Percentiles rank a stretch among this genome's conserved stretches.
These are phyloP conservation scores for Saitozyma podzolica DNA, from an alignment of 768 basidiomycete species.

Conservation along the genomic window DNA sequence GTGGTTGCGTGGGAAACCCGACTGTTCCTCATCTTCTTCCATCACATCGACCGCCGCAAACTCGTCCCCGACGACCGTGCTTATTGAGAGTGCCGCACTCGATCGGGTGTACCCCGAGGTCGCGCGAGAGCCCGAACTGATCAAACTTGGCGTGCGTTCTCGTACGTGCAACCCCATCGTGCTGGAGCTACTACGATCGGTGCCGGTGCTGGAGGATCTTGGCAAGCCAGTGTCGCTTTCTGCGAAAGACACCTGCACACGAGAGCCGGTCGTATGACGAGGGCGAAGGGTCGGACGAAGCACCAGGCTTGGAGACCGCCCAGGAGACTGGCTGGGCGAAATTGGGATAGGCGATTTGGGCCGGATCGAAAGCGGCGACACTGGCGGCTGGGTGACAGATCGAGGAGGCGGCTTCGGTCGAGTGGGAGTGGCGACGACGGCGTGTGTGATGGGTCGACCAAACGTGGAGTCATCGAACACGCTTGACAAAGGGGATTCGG, in stretches of 20 bases:
- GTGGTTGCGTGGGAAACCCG: not conserved
- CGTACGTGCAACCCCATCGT: conserved; percentile 11
- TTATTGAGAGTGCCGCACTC: conserved; percentile 27
- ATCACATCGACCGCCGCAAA: conserved; percentile 18
- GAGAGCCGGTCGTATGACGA: conserved; percentile 14
- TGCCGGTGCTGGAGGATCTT: conserved; percentile 3
- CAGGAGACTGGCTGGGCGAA: conserved; percentile 7
- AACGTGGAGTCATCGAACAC: too few relatives aligned
- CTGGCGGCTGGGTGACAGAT: conserved; percentile 20
- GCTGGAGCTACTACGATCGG: not conserved
- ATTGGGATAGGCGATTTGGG: conserved; percentile 23
- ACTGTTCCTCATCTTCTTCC: conserved; percentile 24
- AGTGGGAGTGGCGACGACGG: not conserved
- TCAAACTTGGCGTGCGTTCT: conserved; percentile 38
- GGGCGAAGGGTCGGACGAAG: conserved; percentile 20
- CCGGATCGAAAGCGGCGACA: conserved; percentile 16
- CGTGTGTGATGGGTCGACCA: too few relatives aligned
- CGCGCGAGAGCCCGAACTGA: conserved; percentile 30
- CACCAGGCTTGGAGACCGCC: conserved; percentile 2
- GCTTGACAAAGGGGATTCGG: too few relatives aligned
- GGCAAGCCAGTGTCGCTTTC: not conserved
- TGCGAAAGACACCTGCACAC: conserved; percentile 20
- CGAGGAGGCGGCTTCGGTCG: conserved; percentile 1
- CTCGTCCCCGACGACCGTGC: conserved; percentile 27
- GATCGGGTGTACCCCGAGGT: conserved; percentile 35